Conservation (phyloP, 2,329 filamentous ascomycete species). For the Penicillium sp. region DNA sequence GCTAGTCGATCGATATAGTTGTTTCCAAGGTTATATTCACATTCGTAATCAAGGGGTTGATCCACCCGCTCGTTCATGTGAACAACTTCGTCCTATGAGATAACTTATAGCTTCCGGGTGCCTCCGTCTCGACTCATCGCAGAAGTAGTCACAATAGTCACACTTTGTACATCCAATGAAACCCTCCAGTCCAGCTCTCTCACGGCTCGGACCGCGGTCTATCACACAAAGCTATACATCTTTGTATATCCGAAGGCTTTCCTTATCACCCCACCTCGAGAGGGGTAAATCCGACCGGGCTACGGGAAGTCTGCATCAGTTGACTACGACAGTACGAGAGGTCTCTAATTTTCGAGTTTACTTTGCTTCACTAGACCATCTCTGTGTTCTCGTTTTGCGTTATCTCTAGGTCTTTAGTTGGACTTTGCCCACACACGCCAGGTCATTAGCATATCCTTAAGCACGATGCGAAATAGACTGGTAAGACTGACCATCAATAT, state of each 20-base stretch:
- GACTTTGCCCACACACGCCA: too few relatives aligned
- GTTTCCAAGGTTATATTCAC: too few relatives aligned
- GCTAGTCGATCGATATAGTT: neutral
- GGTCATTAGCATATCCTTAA: neutral
- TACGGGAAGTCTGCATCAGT: conserved; percentile 7
- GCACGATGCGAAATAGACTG: neutral
- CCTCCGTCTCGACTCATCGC: conserved; percentile 20
- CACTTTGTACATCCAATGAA: conserved; percentile 25
- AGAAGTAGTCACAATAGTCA: conserved; percentile 13
- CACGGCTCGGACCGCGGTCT: too few relatives aligned
- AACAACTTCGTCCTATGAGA: neutral
- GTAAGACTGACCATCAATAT: neutral
- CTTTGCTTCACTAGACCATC: too few relatives aligned
- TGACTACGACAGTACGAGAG: too few relatives aligned
- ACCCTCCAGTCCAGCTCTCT: neutral
- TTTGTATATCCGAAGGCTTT: conserved; percentile 16
- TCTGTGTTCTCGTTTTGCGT: too few relatives aligned
- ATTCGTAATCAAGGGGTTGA: neutral
- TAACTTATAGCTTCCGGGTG: neutral
- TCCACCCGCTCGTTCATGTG: neutral
- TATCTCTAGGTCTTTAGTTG: too few relatives aligned
- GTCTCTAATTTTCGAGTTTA: too few relatives aligned
- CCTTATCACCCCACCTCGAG: conserved; percentile 16
- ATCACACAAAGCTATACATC: conserved; percentile 23
- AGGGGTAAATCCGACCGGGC: conserved; percentile 13